A percentile compares a stretch with the other conserved stretches of the same genome.
Conservation (phyloP, 75 land plant species). For the Pseudotsuga menziesii region DNA sequence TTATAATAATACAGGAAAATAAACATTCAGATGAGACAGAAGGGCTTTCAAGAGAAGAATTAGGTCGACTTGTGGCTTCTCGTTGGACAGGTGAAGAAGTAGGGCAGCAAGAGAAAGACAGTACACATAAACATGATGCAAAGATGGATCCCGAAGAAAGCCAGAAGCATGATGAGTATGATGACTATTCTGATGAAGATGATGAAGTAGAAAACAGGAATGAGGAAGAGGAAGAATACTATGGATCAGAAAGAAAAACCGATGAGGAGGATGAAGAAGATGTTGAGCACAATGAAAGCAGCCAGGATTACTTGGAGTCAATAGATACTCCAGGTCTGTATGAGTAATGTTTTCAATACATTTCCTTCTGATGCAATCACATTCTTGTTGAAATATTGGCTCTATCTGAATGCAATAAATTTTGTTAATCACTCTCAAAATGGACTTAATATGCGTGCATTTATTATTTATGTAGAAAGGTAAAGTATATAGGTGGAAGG, state of each 20-base stretch:
- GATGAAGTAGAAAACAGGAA: conserved; percentile 36
- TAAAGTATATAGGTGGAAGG: not conserved
- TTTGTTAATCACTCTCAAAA: too few relatives aligned
- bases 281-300: conserved; percentile 16
- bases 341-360: not conserved
- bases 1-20: conserved; percentile 18
- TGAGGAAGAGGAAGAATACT: conserved; percentile 25
- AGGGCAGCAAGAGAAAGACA: conserved; percentile 16
- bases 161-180: conserved; percentile 41
- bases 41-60: conserved; percentile 72
- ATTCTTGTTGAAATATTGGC: not conserved
- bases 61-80: conserved; percentile 88
- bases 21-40: conserved; percentile 27
- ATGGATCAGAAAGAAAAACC: conserved; percentile 9
- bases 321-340: conserved; percentile 6
- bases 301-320: conserved; percentile 3
- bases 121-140: conserved; percentile 9
- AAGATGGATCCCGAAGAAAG: conserved; percentile 26
- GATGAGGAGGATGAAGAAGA: conserved; percentile 16
- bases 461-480: not conserved
- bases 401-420: not conserved
- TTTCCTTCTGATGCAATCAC: not conserved
- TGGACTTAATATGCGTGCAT: too few relatives aligned
- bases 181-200: conserved; percentile 41
- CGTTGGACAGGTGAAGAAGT: conserved; percentile 93